A percentile compares a stretch with the other conserved stretches of the same genome.
phyloP scores from a whole-genome alignment of 305 asterid species.

The Solanum aculeatissimum region DNA sequence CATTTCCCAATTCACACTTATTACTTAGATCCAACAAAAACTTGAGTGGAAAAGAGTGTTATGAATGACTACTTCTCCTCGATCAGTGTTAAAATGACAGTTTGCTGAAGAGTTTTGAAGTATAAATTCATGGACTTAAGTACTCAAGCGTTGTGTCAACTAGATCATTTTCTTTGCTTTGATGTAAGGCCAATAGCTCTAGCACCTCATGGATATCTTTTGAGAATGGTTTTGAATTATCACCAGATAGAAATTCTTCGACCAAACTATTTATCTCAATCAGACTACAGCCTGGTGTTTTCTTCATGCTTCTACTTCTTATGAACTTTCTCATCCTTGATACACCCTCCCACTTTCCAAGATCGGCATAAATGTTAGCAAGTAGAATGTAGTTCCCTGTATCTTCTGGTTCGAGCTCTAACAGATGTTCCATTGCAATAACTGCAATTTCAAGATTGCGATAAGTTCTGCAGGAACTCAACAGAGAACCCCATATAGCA shows the following conservation, averaged over 20 bases:
- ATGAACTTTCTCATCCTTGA: conserved; percentile 53
- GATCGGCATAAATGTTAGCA: conserved; percentile 68
- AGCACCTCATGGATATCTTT: conserved; percentile 29
- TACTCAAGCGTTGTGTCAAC: conserved; percentile 10
- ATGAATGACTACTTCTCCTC: neutral
- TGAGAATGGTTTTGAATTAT: conserved; percentile 38
- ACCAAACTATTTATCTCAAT: conserved; percentile 53
- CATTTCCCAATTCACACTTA: no score
- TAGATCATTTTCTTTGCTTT: conserved; percentile 12
- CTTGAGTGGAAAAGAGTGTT: neutral
- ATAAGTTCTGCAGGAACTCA: conserved; percentile 63
- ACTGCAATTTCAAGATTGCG: conserved; percentile 59
- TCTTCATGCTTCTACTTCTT: conserved; percentile 62
- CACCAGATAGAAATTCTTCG: conserved; percentile 62
- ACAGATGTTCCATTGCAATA: conserved; percentile 44
- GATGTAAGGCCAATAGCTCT: conserved; percentile 40
- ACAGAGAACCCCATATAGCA: conserved; percentile 78
- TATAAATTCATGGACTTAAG: neutral
- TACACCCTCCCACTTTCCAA: conserved; percentile 75
- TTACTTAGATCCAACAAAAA: no score
- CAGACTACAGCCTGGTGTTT: conserved; percentile 61
- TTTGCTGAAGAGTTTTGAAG: neutral
- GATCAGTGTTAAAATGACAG: neutral
- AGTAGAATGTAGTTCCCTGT: conserved; percentile 58
- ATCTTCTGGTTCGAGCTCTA: conserved; percentile 67